phyloP scores from a whole-genome alignment of 352 stramenopile species.

The Phytophthora pisi region DNA sequence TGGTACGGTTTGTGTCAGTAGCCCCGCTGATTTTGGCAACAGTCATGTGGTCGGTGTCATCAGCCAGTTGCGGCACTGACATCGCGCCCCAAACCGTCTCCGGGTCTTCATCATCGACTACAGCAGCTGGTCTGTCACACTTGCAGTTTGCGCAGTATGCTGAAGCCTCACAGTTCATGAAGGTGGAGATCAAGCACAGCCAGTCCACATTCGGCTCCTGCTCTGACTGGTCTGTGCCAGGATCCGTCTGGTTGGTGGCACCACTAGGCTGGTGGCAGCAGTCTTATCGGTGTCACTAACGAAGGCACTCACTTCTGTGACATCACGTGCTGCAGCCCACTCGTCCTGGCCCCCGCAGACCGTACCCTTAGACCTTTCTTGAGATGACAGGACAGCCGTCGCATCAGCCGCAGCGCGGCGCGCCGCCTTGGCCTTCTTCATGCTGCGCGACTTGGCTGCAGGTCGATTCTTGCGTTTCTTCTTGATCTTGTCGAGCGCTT shows the following conservation, averaged over 20 bases:
- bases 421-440: not conserved
- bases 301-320: not conserved
- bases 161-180: not conserved
- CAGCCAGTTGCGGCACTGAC: not conserved
- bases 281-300: not conserved
- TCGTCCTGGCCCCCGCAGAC: not conserved
- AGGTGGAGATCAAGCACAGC: not conserved
- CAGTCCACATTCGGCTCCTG: not conserved
- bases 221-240: not conserved
- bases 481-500: not conserved
- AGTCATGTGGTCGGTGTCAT: not conserved
- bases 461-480: not conserved
- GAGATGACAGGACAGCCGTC: not conserved
- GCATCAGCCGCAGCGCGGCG: not conserved
- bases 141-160: not conserved
- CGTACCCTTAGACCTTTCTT: not conserved
- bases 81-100: not conserved
- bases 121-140: not conserved
- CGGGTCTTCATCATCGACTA: not conserved
- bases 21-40: not conserved
- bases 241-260: not conserved
- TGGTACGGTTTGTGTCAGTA: not conserved
- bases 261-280: not conserved
- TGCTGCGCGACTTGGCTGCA: not conserved
- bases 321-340: not conserved